Percentiles rank a stretch among this genome's conserved stretches.
phyloP scores from a whole-genome alignment of 176 grass and related monocot genomes.

The Zizania latifolia region DNA sequence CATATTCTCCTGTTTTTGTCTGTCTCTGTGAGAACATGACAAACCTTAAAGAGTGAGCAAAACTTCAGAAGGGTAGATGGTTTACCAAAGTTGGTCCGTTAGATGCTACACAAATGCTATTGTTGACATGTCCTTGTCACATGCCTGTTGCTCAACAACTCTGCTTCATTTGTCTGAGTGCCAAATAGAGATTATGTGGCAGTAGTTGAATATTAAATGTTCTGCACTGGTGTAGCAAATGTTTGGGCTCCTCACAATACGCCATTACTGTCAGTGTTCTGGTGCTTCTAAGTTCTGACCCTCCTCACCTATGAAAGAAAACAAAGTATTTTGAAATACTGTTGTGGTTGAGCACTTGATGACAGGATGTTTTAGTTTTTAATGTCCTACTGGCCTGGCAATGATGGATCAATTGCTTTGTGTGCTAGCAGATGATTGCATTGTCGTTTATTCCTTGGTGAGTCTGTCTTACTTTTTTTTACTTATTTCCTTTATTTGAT shows the following conservation, averaged over 20 bases:
- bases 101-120: conserved; percentile 33
- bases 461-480: background rate
- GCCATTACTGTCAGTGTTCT: background rate
- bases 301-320: conserved; percentile 10
- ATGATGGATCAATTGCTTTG: background rate
- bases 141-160: conserved; percentile 35
- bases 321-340: background rate
- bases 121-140: conserved; percentile 43
- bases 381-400: background rate
- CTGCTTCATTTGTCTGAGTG: conserved; percentile 14
- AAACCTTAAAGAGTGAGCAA: conserved; percentile 39
- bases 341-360: background rate
- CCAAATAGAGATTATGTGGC: conserved; percentile 6
- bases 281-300: background rate
- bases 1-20: conserved; percentile 15
- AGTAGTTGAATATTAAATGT: conserved; percentile 9
- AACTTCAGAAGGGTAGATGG: conserved; percentile 32
- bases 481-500: background rate
- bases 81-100: conserved; percentile 29
- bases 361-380: conserved; percentile 20
- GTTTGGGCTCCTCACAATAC: background rate
- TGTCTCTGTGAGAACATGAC: conserved; percentile 30
- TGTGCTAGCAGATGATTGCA: conserved; percentile 18
- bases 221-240: background rate
- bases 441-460: background rate